phyloP scores from a whole-genome alignment of 2,329 filamentous ascomycete species.

The Sodiomyces alkalinus region DNA sequence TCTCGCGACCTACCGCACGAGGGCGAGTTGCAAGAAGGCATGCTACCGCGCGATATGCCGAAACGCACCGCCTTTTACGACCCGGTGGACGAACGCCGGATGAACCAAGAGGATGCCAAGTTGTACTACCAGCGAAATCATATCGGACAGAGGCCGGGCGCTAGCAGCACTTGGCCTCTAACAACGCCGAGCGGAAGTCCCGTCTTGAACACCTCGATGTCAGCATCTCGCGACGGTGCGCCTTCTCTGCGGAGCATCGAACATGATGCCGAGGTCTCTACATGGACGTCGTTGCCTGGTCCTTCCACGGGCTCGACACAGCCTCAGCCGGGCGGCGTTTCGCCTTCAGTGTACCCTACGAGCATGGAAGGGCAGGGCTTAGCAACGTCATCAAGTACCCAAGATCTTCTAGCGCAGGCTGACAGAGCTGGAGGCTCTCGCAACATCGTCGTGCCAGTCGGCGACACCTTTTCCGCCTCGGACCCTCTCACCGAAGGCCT shows the following conservation, averaged over 20 bases:
- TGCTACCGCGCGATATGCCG: constrained; percentile 45
- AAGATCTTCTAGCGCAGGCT: too few species aligned
- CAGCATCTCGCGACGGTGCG: constrained; percentile 9
- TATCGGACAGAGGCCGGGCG: constrained; percentile 33
- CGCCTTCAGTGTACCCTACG: too few species aligned
- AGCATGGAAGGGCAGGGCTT: too few species aligned
- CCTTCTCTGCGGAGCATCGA: constrained; percentile 14
- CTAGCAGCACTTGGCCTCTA: constrained; percentile 20
- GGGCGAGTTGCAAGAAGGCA: constrained; percentile 30
- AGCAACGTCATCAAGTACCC: too few species aligned
- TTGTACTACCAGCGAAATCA: constrained; percentile 89
- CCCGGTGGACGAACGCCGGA: constrained; percentile 81
- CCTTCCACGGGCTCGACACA: too few species aligned
- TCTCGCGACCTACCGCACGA: neutral
- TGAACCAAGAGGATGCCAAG: constrained; percentile 89
- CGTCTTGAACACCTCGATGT: constrained; percentile 17
- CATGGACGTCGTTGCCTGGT: too few species aligned
- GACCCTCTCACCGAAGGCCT: too few species aligned
- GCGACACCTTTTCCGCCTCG: constrained; percentile 53
- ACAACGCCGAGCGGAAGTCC: constrained; percentile 32
- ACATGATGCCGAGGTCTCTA: constrained; percentile 13
- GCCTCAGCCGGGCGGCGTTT: too few species aligned
- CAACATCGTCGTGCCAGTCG: too few species aligned
- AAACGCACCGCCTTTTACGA: constrained; percentile 81
- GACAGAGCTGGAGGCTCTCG: neutral